Evolutionary conservation across 345 rosid genomes (phyloP).

Genomic region (Euphorbia peplus): DNA sequence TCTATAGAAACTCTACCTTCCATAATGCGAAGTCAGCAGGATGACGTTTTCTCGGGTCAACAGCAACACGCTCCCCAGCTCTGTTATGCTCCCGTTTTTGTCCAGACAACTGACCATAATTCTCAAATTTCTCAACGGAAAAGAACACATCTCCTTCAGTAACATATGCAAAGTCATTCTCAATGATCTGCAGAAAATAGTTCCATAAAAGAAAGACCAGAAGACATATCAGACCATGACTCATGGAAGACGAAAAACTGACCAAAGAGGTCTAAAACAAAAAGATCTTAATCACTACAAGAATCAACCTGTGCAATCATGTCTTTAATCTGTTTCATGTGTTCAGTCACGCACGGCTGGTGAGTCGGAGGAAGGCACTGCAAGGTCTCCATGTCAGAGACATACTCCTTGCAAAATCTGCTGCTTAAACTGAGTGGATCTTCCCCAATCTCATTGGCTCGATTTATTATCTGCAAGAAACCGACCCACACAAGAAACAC

Average conservation of each 20-base stretch:
- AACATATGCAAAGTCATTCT: slow-evolving; percentile 61
- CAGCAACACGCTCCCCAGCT: slow-evolving; percentile 80
- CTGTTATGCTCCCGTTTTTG: slow-evolving; percentile 65
- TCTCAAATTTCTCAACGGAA: slow-evolving; percentile 59
- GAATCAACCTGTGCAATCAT: slow-evolving; percentile 57
- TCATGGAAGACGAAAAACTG: neutral
- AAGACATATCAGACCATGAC: neutral
- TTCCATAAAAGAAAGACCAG: neutral
- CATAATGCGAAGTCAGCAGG: slow-evolving; percentile 87
- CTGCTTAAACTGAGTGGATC: slow-evolving; percentile 57
- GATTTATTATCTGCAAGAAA: slow-evolving; percentile 55
- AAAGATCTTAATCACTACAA: too few species aligned
- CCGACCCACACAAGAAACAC: too few species aligned
- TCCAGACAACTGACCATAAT: slow-evolving; percentile 73
- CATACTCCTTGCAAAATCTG: slow-evolving; percentile 67
- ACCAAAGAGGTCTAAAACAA: neutral
- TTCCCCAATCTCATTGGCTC: slow-evolving; percentile 61
- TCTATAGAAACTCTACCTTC: slow-evolving; percentile 49
- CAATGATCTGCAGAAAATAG: slow-evolving; percentile 54
- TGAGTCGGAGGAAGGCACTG: slow-evolving; percentile 74
- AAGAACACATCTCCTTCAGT: slow-evolving; percentile 85
- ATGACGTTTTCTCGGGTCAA: slow-evolving; percentile 73
- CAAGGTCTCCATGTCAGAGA: slow-evolving; percentile 62
- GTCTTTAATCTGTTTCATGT: slow-evolving; percentile 67
- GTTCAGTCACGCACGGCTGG: slow-evolving; percentile 71